Percentiles rank a stretch among this genome's conserved stretches.
Conservation (phyloP, 352 stramenopile species). For the Phytophthora cactorum region DNA sequence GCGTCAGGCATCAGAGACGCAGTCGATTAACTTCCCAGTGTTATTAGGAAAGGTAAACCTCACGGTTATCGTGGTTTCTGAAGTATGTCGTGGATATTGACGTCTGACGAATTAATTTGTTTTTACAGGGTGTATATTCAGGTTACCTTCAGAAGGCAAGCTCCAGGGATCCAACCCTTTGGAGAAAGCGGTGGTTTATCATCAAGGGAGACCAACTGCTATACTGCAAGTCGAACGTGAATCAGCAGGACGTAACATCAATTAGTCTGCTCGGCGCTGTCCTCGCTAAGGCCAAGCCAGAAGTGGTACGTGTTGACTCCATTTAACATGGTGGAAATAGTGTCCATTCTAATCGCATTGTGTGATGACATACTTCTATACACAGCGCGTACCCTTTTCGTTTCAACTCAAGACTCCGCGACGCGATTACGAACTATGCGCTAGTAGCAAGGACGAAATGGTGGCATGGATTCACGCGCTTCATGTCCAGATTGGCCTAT, state of each 20-base stretch:
- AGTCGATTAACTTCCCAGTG: conserved; percentile 67
- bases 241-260: conserved; percentile 82
- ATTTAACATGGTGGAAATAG: background rate
- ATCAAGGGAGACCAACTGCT: conserved; percentile 86
- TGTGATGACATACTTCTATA: background rate
- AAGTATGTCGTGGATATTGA: background rate
- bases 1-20: conserved; percentile 40
- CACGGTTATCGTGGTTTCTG: background rate
- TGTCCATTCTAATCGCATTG: conserved; percentile 5
- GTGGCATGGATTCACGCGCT: conserved; percentile 83
- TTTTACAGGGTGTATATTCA: conserved; percentile 66
- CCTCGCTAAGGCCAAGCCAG: conserved; percentile 74
- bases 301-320: conserved; percentile 57
- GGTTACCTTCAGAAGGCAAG: conserved; percentile 87
- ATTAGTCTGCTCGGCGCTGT: conserved; percentile 82
- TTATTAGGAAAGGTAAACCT: conserved; percentile 71
- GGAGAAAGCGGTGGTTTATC: conserved; percentile 88
- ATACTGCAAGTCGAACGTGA: conserved; percentile 86
- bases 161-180: conserved; percentile 77
- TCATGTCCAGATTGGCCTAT: conserved; percentile 82
- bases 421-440: conserved; percentile 79
- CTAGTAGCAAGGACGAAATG: conserved; percentile 82
- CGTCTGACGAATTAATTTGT: background rate
- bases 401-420: conserved; percentile 83
- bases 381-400: conserved; percentile 68